Base-by-base conservation (phyloP, 2,329 filamentous ascomycete genomes). In the Ampelomyces quisqualis region DNA sequence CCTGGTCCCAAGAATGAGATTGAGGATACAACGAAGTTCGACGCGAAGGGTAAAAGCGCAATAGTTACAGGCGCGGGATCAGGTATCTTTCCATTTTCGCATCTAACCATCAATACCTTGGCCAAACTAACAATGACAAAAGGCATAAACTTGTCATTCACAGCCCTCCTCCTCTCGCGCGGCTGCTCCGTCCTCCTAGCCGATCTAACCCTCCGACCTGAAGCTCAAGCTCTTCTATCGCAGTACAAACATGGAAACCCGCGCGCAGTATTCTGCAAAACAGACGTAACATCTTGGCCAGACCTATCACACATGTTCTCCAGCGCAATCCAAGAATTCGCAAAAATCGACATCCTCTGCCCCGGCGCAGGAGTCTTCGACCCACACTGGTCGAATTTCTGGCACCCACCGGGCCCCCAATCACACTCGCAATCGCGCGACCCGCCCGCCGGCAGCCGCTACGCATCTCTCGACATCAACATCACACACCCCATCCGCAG, bases 341-440 rank as follows among this genome's bases (percentile, higher is more conserved):
- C 61, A 3, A 57, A 53, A 14, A 53, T 70, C 3, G 73, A 77
- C 40, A 70, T 77, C 29, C 69, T 75, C 10, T 74, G 73, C 37
- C 74, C 74, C 0, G 73, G 74, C 13, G 74, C 74, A 3, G 74
- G 74, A 5, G 61, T 77, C 18, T 77, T 69, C 60, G 74, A 77
- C 38, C 73, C 73, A 0, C 60, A 70, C 38, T 73, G 67, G 57
- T 66, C 58, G 40, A 75, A 73, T 54, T 76, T 76, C 60, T 76
- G 73, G 73, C 64, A 72, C 39, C 73, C 73, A 0, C 73, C 73
- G 0, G 73, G 73, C 9, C 58, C n/a, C n/a, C n/a, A n/a, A n/a
- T n/a, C n/a, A n/a, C n/a, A n/a, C n/a, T n/a, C n/a, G n/a, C n/a
- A n/a, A n/a, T n/a, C n/a, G n/a, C n/a, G n/a, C n/a, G n/a, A n/a